Conservation (phyloP, 169 alveolate species). For the Plasmodium berghei region DNA sequence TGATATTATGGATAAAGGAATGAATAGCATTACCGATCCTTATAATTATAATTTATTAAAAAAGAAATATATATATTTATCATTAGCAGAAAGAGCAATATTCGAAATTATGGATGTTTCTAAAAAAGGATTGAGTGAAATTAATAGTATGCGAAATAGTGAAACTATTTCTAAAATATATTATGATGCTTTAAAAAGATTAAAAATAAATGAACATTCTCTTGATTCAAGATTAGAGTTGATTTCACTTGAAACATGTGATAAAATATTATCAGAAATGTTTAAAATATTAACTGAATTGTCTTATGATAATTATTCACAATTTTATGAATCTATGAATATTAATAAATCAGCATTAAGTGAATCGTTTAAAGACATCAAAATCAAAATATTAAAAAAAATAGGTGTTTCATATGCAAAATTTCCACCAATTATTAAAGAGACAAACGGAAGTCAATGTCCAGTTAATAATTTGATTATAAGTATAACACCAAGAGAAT, state of each 20-base stretch:
- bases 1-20: not conserved
- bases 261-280: conserved; percentile 34
- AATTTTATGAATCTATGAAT: conserved; percentile 40
- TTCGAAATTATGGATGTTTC: conserved; percentile 39
- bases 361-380: conserved; percentile 44
- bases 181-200: conserved; percentile 13
- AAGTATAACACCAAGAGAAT: conserved; percentile 55
- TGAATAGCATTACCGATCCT: not conserved
- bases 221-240: not conserved
- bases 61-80: conserved; percentile 14
- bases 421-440: conserved; percentile 59
- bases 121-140: conserved; percentile 37
- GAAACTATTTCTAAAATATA: conserved; percentile 4
- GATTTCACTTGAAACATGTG: conserved; percentile 36
- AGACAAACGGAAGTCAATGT: conserved; percentile 4
- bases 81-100: conserved; percentile 26
- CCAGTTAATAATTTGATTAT: conserved; percentile 20
- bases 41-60: not conserved
- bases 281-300: conserved; percentile 65
- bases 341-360: conserved; percentile 23
- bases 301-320: conserved; percentile 26
- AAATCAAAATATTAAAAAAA: conserved; percentile 35
- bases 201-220: conserved; percentile 1
- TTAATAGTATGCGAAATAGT: conserved; percentile 2
- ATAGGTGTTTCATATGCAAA: conserved; percentile 48